Evolutionary conservation across 176 grass and related monocot genomes (phyloP).

Genomic region (Oryza nivara): DNA sequence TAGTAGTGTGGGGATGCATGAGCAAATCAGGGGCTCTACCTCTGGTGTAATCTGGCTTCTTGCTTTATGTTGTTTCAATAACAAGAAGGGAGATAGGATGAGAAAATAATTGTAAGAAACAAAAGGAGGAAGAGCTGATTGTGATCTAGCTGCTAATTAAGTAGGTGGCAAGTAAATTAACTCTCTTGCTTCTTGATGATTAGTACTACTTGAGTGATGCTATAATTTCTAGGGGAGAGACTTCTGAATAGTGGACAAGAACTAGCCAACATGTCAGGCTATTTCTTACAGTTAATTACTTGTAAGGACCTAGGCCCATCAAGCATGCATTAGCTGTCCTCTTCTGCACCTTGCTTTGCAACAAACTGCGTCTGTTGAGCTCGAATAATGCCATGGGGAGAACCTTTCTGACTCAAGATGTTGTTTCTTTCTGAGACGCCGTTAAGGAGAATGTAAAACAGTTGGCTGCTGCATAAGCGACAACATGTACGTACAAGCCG

Average conservation of each 20-base stretch:
- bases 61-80: conserved; percentile 17
- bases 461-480: background rate
- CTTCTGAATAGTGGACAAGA: background rate
- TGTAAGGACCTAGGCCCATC: background rate
- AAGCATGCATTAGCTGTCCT: conserved; percentile 18
- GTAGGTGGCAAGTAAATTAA: background rate
- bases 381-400: conserved; percentile 3
- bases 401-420: conserved; percentile 23
- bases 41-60: conserved; percentile 11
- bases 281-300: background rate
- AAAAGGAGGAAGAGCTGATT: background rate
- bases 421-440: conserved; percentile 10
- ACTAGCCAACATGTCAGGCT: background rate
- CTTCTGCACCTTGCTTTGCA: background rate
- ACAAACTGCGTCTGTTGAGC: conserved; percentile 9
- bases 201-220: background rate
- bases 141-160: background rate
- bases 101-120: background rate
- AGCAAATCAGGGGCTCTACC: conserved; percentile 20
- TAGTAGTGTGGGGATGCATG: background rate
- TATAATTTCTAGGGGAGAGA: background rate
- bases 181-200: background rate
- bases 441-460: background rate
- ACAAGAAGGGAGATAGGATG: background rate
- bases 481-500: background rate